Conservation (phyloP, 306 rosid species). For the Trifolium pratense region DNA sequence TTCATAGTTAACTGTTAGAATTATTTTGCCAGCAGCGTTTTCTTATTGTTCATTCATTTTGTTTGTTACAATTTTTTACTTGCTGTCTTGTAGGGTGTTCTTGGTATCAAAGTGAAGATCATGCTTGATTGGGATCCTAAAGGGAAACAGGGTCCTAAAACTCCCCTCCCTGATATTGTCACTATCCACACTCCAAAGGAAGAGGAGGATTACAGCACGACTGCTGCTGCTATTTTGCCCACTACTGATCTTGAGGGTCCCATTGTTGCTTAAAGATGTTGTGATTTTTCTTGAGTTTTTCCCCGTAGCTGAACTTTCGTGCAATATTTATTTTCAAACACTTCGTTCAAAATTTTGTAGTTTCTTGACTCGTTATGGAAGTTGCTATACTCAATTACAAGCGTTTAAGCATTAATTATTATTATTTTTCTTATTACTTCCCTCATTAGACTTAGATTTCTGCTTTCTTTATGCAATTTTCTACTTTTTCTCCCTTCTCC, state of each 20-base stretch:
- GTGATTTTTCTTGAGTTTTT: conserved; percentile 1
- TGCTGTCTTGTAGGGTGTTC: background rate
- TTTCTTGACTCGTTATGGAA: background rate
- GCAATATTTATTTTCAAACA: conserved; percentile 6
- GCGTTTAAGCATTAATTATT: background rate
- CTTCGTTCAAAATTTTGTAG: conserved; percentile 28
- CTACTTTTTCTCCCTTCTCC: background rate
- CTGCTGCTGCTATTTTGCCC: conserved; percentile 8
- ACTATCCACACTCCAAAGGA: background rate
- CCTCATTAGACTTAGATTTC: background rate
- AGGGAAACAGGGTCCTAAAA: background rate
- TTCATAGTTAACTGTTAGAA: no score
- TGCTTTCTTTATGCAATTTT: background rate
- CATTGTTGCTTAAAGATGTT: background rate
- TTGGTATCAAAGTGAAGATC: background rate
- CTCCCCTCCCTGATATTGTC: background rate
- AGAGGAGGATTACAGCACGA: background rate
- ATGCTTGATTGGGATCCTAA: conserved; percentile 2
- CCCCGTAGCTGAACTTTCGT: background rate
- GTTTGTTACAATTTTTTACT: background rate
- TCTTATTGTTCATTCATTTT: background rate
- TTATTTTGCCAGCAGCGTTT: background rate
- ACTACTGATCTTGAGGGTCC: conserved; percentile 8
- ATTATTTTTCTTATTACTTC: background rate
- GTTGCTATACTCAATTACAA: background rate